Conservation (phyloP, 495 filamentous ascomycete species). For the Hyaloscypha bicolor region DNA sequence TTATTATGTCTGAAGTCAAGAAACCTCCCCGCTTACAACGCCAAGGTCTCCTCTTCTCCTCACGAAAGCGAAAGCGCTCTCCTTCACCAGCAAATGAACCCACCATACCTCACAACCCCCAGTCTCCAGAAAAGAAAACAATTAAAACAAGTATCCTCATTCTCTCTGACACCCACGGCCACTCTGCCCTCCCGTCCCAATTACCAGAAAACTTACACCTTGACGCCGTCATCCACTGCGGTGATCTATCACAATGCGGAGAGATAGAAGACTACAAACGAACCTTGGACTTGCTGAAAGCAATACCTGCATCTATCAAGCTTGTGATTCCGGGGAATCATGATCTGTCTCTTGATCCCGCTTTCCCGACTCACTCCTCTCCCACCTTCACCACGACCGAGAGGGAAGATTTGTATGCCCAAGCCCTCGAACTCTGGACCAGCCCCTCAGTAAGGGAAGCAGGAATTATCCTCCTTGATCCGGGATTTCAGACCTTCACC, state of each 20-base stretch:
- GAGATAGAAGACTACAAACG: slow-evolving; percentile 53
- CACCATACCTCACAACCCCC: not conserved
- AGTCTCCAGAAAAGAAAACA: not conserved
- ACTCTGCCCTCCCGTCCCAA: slow-evolving; percentile 34
- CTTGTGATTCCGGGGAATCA: slow-evolving; percentile 82
- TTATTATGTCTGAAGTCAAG: not conserved
- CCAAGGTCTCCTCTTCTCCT: not conserved
- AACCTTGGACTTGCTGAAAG: slow-evolving; percentile 54
- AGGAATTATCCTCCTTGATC: not conserved
- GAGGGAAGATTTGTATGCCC: slow-evolving; percentile 26
- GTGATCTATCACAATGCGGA: slow-evolving; percentile 70
- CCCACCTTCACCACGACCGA: not conserved
- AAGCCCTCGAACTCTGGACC: slow-evolving; percentile 41
- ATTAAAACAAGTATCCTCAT: slow-evolving; percentile 53
- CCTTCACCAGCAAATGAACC: too few species aligned
- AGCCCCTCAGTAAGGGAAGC: slow-evolving; percentile 25
- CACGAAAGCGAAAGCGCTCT: too few species aligned
- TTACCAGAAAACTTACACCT: slow-evolving; percentile 25
- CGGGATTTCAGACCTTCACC: not conserved
- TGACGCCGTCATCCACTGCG: slow-evolving; percentile 72
- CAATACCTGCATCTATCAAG: slow-evolving; percentile 65
- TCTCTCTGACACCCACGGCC: slow-evolving; percentile 62
- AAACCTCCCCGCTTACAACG: not conserved
- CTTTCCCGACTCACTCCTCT: slow-evolving; percentile 21
- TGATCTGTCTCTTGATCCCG: slow-evolving; percentile 68